phyloP scores from a whole-genome alignment of 352 stramenopile species.

The Phytophthora idaei region DNA sequence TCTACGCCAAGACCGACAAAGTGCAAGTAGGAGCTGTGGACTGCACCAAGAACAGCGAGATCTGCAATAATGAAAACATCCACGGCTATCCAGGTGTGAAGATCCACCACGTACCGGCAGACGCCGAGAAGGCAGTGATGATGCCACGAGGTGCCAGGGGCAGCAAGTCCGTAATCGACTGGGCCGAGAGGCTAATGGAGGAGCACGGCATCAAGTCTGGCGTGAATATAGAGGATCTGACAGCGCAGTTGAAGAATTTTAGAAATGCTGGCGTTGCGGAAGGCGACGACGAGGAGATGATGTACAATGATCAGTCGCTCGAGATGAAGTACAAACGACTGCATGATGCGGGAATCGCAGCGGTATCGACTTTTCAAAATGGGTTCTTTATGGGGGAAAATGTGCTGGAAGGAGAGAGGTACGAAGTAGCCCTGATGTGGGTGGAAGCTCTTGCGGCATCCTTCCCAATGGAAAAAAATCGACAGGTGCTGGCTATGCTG shows the following conservation, averaged over 20 bases:
- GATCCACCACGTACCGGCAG: slow-evolving; percentile 68
- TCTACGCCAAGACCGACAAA: slow-evolving; percentile 59
- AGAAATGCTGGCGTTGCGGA: slow-evolving; percentile 41
- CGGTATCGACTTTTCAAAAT: slow-evolving; percentile 73
- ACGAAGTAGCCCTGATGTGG: slow-evolving; percentile 68
- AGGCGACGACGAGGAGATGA: slow-evolving; percentile 15
- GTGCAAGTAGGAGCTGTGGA: slow-evolving; percentile 81
- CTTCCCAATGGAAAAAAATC: slow-evolving; percentile 77
- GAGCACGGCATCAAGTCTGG: slow-evolving; percentile 59
- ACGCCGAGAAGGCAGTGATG: slow-evolving; percentile 33
- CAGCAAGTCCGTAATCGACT: slow-evolving; percentile 60
- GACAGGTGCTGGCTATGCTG: slow-evolving; percentile 51
- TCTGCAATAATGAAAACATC: slow-evolving; percentile 71
- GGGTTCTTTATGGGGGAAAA: slow-evolving; percentile 72
- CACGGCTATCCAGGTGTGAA: slow-evolving; percentile 70
- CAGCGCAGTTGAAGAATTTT: slow-evolving; percentile 54
- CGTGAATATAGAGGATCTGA: slow-evolving; percentile 53
- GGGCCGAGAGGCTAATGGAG: slow-evolving; percentile 63
- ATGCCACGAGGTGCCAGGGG: slow-evolving; percentile 36
- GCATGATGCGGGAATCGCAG: slow-evolving; percentile 68
- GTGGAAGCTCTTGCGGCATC: slow-evolving; percentile 56
- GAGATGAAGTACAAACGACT: slow-evolving; percentile 74
- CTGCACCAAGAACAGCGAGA: slow-evolving; percentile 61
- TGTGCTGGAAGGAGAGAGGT: slow-evolving; percentile 68
- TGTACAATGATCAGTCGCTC: slow-evolving; percentile 51